Evolutionary conservation across 495 filamentous ascomycete genomes (phyloP).

Genomic region (Talaromyces borbonicus): DNA sequence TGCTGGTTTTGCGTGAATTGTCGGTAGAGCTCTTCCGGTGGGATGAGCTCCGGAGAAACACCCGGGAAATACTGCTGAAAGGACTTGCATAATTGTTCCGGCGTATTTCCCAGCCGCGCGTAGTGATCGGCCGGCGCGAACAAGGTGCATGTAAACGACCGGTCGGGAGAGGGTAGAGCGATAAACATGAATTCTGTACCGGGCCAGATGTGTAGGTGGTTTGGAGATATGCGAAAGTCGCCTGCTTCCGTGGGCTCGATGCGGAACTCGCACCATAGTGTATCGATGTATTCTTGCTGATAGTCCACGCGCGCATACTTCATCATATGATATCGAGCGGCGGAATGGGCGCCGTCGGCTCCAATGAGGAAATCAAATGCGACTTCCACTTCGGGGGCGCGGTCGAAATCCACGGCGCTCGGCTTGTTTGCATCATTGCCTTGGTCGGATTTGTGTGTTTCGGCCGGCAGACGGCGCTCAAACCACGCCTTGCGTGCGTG

Average conservation of each 20-base stretch:
- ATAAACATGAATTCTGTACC: conserved; percentile 94
- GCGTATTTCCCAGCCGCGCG: conserved; percentile 45
- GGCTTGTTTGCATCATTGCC: background rate
- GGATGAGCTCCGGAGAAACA: conserved; percentile 69
- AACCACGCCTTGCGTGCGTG: conserved; percentile 75
- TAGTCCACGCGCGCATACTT: conserved; percentile 83
- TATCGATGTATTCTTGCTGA: conserved; percentile 92
- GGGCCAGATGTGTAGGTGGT: conserved; percentile 97
- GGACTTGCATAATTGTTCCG: conserved; percentile 49
- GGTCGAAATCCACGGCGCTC: conserved; percentile 20
- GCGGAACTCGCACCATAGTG: conserved; percentile 93
- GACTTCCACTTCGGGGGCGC: conserved; percentile 55
- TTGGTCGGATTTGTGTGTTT: conserved; percentile 19
- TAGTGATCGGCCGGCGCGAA: conserved; percentile 59
- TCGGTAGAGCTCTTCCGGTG: conserved; percentile 50
- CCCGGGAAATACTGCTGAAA: conserved; percentile 81
- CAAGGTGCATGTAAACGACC: conserved; percentile 89
- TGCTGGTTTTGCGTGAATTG: conserved; percentile 77
- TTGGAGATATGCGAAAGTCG: conserved; percentile 69
- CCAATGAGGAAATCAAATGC: conserved; percentile 88
- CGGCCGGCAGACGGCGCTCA: conserved; percentile 38
- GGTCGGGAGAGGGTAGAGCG: conserved; percentile 79
- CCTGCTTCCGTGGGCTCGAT: conserved; percentile 50
- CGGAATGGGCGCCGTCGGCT: conserved; percentile 92
- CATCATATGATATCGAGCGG: conserved; percentile 86